phyloP scores from a whole-genome alignment of 352 stramenopile species.

The Aphanomyces cochlioides region DNA sequence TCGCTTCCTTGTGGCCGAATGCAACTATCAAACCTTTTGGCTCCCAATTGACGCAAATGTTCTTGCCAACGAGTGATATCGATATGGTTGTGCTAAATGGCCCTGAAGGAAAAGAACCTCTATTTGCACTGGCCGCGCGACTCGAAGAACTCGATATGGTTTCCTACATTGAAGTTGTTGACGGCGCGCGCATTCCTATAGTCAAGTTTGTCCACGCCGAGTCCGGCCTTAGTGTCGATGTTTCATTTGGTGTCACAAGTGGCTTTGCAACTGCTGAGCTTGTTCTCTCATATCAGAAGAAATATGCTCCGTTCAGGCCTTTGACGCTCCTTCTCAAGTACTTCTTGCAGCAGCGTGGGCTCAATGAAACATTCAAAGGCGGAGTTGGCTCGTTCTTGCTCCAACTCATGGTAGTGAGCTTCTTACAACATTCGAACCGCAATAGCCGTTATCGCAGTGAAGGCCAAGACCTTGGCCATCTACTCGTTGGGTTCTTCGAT shows the following conservation, averaged over 20 bases:
- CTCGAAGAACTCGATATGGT: constrained; percentile 68
- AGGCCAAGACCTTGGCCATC: constrained; percentile 77
- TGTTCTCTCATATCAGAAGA: constrained; percentile 88
- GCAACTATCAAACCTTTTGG: constrained; percentile 88
- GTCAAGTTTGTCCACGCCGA: constrained; percentile 93
- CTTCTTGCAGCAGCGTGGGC: constrained; percentile 88
- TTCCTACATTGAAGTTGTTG: constrained; percentile 92
- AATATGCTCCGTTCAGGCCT: constrained; percentile 89
- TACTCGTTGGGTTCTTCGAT: constrained; percentile 94
- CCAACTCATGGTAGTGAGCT: constrained; percentile 94
- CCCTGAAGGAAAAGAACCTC: constrained; percentile 46
- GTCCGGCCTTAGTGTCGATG: constrained; percentile 87
- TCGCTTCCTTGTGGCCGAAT: constrained; percentile 53
- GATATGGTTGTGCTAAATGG: constrained; percentile 90
- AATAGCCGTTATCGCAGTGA: constrained; percentile 38
- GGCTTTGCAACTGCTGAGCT: constrained; percentile 84
- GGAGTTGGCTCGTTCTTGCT: constrained; percentile 92
- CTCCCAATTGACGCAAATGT: constrained; percentile 90
- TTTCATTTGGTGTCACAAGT: constrained; percentile 88
- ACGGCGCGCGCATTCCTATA: constrained; percentile 92
- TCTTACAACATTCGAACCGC: constrained; percentile 88
- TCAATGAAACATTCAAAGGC: constrained; percentile 94
- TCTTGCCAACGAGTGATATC: constrained; percentile 90
- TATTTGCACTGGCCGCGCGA: constrained; percentile 52
- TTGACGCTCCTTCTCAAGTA: constrained; percentile 95